phyloP scores from a whole-genome alignment of 164 flowering plant genomes.

The Protea cynaroides region DNA sequence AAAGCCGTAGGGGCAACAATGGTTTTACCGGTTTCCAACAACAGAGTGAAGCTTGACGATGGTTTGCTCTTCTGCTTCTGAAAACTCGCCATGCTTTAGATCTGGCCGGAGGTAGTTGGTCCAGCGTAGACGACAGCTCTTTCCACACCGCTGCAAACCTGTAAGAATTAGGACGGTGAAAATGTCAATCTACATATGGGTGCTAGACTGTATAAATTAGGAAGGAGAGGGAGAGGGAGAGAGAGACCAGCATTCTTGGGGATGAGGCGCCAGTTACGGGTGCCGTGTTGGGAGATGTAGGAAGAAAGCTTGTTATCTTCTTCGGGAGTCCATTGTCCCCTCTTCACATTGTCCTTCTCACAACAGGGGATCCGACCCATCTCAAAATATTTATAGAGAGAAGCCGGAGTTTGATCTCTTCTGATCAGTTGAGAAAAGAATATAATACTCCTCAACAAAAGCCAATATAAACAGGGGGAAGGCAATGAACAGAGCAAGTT shows the following conservation, averaged over 20 bases:
- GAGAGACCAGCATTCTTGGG: constrained; percentile 85
- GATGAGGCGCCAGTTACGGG: constrained; percentile 97
- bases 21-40: constrained; percentile 65
- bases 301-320: constrained; percentile 93
- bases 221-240: too few species aligned
- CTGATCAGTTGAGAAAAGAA: too few species aligned
- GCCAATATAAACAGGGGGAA: neutral
- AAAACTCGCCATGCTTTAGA: constrained; percentile 84
- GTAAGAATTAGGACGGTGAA: neutral
- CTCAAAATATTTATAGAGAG: neutral
- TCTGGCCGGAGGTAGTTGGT: constrained; percentile 96
- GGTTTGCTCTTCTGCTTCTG: constrained; percentile 78
- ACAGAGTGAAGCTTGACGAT: constrained; percentile 84
- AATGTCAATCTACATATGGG: too few species aligned
- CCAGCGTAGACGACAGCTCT: constrained; percentile 96
- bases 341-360: constrained; percentile 93
- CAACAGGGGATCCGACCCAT: constrained; percentile 98
- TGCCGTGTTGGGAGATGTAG: constrained; percentile 91
- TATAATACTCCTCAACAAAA: neutral
- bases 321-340: constrained; percentile 98
- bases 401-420: too few species aligned
- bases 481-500: neutral
- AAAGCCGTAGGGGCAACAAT: neutral
- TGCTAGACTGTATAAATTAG: too few species aligned
- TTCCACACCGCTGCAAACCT: constrained; percentile 96